Conservation (phyloP, 140 eudicot species). For the Cichorium intybus region DNA sequence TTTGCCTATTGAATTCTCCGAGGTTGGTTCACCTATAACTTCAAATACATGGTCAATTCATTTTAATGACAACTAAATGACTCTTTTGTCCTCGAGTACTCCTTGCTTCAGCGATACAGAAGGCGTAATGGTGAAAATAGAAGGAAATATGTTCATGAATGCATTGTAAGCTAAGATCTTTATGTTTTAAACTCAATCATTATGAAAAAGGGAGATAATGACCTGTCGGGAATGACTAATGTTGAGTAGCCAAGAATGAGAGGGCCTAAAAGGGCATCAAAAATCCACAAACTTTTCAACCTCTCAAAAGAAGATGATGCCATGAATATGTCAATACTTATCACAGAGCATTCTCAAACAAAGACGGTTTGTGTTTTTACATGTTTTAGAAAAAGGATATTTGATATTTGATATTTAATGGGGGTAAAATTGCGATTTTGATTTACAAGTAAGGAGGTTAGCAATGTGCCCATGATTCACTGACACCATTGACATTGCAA, state of each 20-base stretch:
- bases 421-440: too few species aligned
- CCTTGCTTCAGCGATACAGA: slow-evolving; percentile 42
- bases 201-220: slow-evolving; percentile 45
- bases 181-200: slow-evolving; percentile 43
- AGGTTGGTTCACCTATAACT: slow-evolving; percentile 21
- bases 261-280: slow-evolving; percentile 48
- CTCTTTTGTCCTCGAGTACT: slow-evolving; percentile 16
- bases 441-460: too few species aligned
- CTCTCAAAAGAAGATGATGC: too few species aligned
- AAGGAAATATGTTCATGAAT: slow-evolving; percentile 43
- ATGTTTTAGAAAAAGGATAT: too few species aligned
- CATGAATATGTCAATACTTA: slow-evolving; percentile 46
- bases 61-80: not conserved
- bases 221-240: slow-evolving; percentile 42
- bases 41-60: not conserved
- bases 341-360: slow-evolving; percentile 38
- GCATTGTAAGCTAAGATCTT: slow-evolving; percentile 45
- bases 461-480: too few species aligned
- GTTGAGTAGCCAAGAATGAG: slow-evolving; percentile 46
- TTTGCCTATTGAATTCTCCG: slow-evolving; percentile 44
- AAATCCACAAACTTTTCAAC: slow-evolving; percentile 41
- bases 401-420: too few species aligned
- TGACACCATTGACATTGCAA: too few species aligned
- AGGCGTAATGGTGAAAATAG: slow-evolving; percentile 48
- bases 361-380: slow-evolving; percentile 37